Evolutionary conservation across 106 monocot genomes (phyloP), one percentile per base, ranked within the genome.

Genomic region (Dendrobium nobile): DNA sequence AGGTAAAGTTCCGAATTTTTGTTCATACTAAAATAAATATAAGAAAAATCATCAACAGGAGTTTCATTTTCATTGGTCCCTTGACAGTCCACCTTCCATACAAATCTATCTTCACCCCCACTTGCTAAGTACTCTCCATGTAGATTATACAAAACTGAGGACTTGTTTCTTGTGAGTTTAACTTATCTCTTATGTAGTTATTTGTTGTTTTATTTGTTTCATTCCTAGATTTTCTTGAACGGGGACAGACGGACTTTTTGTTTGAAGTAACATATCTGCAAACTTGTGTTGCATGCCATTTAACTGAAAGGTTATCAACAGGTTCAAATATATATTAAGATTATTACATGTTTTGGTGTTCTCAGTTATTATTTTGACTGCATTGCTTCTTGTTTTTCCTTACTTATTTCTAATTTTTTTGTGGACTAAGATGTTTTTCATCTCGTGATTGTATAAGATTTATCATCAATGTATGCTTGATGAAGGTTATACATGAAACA

Each of bases 121-220:
- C 64, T 95, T 0, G 95, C 95, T 45, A 95, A 77, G 78, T 85
- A 91, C 44, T 82, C 74, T 3, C 93, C 95, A 79, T 89, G 0
- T 27, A n/a, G n/a, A n/a, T n/a, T n/a, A n/a, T n/a, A n/a, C n/a
- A n/a, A n/a, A n/a, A n/a, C n/a, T n/a, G n/a, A 96, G 73, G 90
- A 90, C 67, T 96, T 96, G 82, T 96, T 83, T 84, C 93, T 96
- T 78, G 96, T 96, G 43, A 92, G 85, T 90, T 56, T 9, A 45
- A 7, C 10, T 40, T 43, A 7, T 18, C 40, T 72, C 40, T 72
- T 41, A 22, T 70, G 33, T 70, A 41, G 2, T 42, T 73, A 31
- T 18, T 18, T 7, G 41, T 73, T 73, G 5, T 68, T 5, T 10
- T 28, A 68, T 31, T 68, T 68, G 26, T 68, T n/a, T 68, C 31